Percentiles rank a stretch among this genome's conserved stretches.
These are phyloP conservation scores for Blastobotrys illinoisensis DNA, from an alignment of 1,139 yeast species.

Conservation along the genomic window DNA sequence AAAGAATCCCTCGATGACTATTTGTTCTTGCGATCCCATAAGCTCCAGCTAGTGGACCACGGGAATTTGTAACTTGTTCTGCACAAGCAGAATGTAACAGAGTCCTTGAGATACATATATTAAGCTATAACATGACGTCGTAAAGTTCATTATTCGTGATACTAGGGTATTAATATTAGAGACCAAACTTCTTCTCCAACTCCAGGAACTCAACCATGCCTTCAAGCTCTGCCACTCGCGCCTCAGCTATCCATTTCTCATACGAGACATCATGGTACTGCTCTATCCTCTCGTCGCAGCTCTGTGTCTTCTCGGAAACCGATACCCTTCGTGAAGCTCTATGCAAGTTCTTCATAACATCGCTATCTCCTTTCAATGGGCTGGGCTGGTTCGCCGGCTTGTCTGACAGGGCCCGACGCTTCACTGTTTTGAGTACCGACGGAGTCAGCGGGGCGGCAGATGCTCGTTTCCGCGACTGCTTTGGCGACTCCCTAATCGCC, in stretches of 20 bases:
- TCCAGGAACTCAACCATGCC: slow-evolving; percentile 22
- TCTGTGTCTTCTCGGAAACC: neutral
- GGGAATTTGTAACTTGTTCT: too few species aligned
- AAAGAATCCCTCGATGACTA: slow-evolving; percentile 24
- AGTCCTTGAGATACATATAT: neutral
- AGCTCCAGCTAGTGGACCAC: neutral
- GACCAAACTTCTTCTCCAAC: slow-evolving; percentile 19
- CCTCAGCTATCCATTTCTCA: slow-evolving; percentile 17
- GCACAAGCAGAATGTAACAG: too few species aligned
- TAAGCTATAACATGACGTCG: neutral
- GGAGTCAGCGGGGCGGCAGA: slow-evolving; percentile 22
- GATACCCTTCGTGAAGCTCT: neutral
- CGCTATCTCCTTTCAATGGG: neutral
- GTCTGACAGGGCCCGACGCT: slow-evolving; percentile 13
- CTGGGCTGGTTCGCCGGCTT: slow-evolving; percentile 2
- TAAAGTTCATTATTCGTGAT: neutral
- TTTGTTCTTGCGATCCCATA: slow-evolving; percentile 17
- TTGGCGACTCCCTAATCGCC: neutral
- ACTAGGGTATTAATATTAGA: slow-evolving; percentile 5
- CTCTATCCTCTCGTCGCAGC: slow-evolving; percentile 3
- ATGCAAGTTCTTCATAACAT: neutral
- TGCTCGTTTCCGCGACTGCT: slow-evolving; percentile 10
- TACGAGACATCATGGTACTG: slow-evolving; percentile 12
- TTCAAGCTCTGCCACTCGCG: slow-evolving; percentile 16
- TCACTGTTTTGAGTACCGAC: slow-evolving; percentile 11